Percentiles rank a stretch among this genome's conserved stretches.
Evolutionary conservation across 768 basidiomycete genomes (phyloP).

Genomic region (Leccinum aurantiacum): DNA sequence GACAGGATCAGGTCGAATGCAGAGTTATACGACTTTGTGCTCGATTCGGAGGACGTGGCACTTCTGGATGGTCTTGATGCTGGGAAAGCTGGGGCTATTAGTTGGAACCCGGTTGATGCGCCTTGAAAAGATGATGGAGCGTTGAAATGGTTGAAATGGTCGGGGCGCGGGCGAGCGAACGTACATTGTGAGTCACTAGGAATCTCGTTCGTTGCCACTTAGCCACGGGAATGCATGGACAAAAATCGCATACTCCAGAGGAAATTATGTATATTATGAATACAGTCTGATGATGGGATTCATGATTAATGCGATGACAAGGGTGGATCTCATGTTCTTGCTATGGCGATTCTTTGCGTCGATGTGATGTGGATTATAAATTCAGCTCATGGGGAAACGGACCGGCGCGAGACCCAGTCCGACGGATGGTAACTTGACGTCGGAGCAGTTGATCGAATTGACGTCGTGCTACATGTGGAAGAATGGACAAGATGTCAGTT

Average conservation of each 20-base stretch:
- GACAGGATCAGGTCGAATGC: conserved; percentile 72
- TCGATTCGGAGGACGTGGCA: conserved; percentile 63
- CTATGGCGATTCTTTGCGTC: background rate
- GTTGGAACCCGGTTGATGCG: conserved; percentile 80
- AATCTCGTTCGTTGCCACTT: background rate
- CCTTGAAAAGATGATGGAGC: conserved; percentile 20
- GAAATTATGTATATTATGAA: background rate
- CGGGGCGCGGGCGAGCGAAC: background rate
- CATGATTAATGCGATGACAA: background rate
- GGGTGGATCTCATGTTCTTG: background rate
- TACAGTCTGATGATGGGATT: background rate
- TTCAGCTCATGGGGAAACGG: background rate
- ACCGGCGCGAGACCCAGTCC: background rate
- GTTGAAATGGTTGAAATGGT: background rate
- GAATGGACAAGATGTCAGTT: background rate
- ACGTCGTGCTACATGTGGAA: background rate
- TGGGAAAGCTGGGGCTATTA: conserved; percentile 70
- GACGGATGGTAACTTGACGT: background rate
- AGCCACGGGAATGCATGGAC: background rate
- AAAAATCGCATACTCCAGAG: background rate
- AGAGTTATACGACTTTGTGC: conserved; percentile 72
- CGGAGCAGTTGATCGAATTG: background rate
- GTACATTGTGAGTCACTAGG: background rate
- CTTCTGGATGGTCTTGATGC: conserved; percentile 67
- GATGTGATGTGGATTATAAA: background rate